Evolutionary conservation across 192 early-diverging fungal genomes (phyloP).

Genomic region (Linnemannia schmuckeri): DNA sequence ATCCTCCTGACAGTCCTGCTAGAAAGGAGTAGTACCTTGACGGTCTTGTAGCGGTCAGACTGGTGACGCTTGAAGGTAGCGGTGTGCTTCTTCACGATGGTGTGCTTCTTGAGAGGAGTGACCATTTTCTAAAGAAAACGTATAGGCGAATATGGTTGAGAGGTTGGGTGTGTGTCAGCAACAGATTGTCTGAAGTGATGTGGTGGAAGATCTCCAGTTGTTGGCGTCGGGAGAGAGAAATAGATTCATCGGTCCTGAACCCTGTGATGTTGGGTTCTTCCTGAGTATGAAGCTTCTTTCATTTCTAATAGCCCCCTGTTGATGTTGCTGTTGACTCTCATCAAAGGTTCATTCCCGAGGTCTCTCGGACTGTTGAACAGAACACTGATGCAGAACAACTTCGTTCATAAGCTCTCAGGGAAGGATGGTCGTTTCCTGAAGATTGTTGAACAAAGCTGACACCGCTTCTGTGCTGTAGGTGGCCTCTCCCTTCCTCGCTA

Average conservation of each 20-base stretch:
- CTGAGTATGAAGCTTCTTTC: neutral
- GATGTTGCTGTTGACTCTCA: neutral
- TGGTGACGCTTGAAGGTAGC: slow-evolving; percentile 97
- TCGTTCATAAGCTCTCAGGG: neutral
- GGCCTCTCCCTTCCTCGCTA: neutral
- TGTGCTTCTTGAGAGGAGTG: slow-evolving; percentile 92
- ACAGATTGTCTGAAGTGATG: neutral
- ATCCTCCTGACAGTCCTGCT: neutral
- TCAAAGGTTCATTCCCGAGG: neutral
- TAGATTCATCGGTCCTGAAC: neutral
- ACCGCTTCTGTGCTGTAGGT: neutral
- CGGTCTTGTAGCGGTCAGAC: slow-evolving; percentile 97
- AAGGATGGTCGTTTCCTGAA: neutral
- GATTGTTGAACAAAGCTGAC: neutral
- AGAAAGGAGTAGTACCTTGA: slow-evolving; percentile 73
- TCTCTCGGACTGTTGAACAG: neutral
- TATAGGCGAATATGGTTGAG: neutral
- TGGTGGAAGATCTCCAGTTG: neutral
- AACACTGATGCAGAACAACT: neutral
- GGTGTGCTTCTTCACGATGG: slow-evolving; percentile 99
- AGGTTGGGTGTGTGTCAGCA: neutral
- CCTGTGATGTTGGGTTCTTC: neutral
- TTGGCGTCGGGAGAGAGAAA: neutral
- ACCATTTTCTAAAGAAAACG: slow-evolving; percentile 81
- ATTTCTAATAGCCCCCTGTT: neutral